phyloP scores from a whole-genome alignment of 2,329 filamentous ascomycete species.

The Colletotrichum simmondsii region DNA sequence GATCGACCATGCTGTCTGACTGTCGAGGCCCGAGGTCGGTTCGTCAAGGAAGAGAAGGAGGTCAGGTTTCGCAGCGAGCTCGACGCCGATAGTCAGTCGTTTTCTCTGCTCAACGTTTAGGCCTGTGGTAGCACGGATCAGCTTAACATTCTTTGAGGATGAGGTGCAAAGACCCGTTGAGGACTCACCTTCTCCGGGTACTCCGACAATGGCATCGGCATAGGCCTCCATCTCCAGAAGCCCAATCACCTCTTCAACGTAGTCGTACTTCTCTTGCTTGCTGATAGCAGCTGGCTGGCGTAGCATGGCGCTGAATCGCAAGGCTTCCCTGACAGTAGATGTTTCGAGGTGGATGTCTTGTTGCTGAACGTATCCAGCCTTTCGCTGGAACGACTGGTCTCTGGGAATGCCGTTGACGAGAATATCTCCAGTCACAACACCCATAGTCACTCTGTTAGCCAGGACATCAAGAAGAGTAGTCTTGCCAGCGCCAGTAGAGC shows the following conservation, averaged over 20 bases:
- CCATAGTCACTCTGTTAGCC: slow-evolving; percentile 74
- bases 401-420: slow-evolving; percentile 73
- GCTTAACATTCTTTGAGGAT: background rate
- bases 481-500: slow-evolving; percentile 12
- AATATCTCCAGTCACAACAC: slow-evolving; percentile 75
- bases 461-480: slow-evolving; percentile 72
- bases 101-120: slow-evolving; percentile 56
- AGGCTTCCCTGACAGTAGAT: slow-evolving; percentile 67
- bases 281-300: slow-evolving; percentile 71
- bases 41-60: slow-evolving; percentile 81
- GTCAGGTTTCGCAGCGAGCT: slow-evolving; percentile 78
- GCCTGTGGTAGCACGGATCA: slow-evolving; percentile 42
- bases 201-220: slow-evolving; percentile 76
- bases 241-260: slow-evolving; percentile 42
- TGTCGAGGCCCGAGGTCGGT: slow-evolving; percentile 80
- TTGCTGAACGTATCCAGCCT: slow-evolving; percentile 76
- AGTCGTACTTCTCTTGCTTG: slow-evolving; percentile 37
- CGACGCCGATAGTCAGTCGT: slow-evolving; percentile 79
- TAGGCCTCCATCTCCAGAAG: slow-evolving; percentile 65
- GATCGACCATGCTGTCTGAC: slow-evolving; percentile 81
- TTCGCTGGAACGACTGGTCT: slow-evolving; percentile 73
- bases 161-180: background rate
- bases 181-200: slow-evolving; percentile 64
- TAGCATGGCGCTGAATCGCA: slow-evolving; percentile 74
- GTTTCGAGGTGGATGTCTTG: slow-evolving; percentile 56